Conservation (phyloP, 2,329 filamentous ascomycete species). For the Xylaria sp. region DNA sequence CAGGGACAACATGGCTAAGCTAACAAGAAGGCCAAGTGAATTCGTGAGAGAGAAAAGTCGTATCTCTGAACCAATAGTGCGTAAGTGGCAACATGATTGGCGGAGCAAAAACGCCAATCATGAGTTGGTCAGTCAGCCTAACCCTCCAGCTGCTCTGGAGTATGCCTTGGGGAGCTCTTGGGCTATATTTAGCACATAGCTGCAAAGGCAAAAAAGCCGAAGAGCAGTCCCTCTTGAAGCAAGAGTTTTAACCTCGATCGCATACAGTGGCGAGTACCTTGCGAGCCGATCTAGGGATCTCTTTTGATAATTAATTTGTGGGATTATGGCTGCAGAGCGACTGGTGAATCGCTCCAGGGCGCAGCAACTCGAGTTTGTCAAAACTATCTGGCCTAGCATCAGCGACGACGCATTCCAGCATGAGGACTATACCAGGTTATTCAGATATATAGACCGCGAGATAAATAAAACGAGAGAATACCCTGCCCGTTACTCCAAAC, state of each 20-base stretch:
- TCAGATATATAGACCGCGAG: background rate
- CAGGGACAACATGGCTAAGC: no score
- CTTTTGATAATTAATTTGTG: background rate
- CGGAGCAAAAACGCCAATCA: background rate
- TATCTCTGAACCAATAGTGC: background rate
- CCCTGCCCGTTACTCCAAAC: background rate
- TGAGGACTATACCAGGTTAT: background rate
- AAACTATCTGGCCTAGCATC: conserved; percentile 1
- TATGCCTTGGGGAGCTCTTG: background rate
- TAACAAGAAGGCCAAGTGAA: no score
- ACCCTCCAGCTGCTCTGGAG: no score
- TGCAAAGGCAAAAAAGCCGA: background rate
- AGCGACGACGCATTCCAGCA: background rate
- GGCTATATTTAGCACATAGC: background rate
- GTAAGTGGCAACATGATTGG: background rate
- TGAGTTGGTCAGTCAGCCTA: background rate
- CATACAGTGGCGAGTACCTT: background rate
- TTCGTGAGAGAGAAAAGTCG: background rate
- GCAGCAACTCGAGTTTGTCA: background rate
- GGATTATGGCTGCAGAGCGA: background rate
- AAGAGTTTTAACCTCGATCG: background rate
- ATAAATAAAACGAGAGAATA: background rate
- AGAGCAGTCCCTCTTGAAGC: background rate
- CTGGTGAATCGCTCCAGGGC: background rate
- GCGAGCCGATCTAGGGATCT: background rate